A percentile compares a stretch with the other conserved stretches of the same genome.
These are phyloP conservation scores for Daldinia childiae DNA, from an alignment of 495 filamentous ascomycete species.

Conservation along the genomic window DNA sequence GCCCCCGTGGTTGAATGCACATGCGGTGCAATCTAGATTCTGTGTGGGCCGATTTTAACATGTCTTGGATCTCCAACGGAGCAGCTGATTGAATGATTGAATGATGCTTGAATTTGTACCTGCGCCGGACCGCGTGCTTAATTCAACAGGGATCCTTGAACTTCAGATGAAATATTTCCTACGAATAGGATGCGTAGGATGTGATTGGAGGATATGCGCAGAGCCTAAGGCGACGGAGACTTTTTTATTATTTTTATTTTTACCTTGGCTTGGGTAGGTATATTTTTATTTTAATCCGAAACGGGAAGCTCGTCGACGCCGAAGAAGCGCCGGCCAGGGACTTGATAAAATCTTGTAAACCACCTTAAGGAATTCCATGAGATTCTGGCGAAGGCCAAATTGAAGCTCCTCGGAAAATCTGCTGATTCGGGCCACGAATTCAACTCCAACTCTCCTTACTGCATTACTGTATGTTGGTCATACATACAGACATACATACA, in stretches of 20 bases:
- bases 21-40: constrained; percentile 39
- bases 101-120: constrained; percentile 31
- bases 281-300: constrained; percentile 30
- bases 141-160: constrained; percentile 23
- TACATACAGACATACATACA: not conserved
- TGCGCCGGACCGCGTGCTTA: constrained; percentile 41
- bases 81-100: constrained; percentile 43
- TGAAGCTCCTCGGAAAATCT: constrained; percentile 18
- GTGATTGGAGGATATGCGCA: constrained; percentile 32
- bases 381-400: constrained; percentile 13
- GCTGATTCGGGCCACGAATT: constrained; percentile 42
- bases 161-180: constrained; percentile 23
- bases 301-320: constrained; percentile 43
- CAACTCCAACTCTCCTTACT: constrained; percentile 25
- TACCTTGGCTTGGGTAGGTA: constrained; percentile 23
- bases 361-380: constrained; percentile 12
- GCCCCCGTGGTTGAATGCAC: constrained; percentile 40
- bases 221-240: constrained; percentile 12
- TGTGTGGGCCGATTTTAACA: constrained; percentile 26
- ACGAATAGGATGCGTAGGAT: not conserved
- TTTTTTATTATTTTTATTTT: not conserved
- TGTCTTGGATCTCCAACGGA: constrained; percentile 31
- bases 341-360: constrained; percentile 31
- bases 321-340: constrained; percentile 45
- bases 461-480: constrained; percentile 19